Evolutionary conservation across 2,329 filamentous ascomycete species (phyloP), one percentile per base, ranked within the genome.

Genomic region (Monilinia aucupariae): DNA sequence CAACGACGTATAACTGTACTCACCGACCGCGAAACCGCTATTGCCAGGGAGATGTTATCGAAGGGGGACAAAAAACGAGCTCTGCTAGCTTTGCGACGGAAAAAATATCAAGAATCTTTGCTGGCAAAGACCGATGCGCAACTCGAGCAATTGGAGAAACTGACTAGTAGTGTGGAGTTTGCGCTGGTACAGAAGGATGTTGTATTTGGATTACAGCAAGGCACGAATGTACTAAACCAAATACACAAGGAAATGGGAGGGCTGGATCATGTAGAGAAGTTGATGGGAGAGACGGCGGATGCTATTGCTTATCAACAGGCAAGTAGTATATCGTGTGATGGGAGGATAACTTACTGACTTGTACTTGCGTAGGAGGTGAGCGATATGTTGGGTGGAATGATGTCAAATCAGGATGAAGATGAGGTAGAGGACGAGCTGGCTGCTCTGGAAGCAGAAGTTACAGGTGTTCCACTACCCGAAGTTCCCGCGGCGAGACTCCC

Each of bases 221-320:
- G 93, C 48, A 97, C 92, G 0, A 84, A 83, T 66, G 94, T 97
- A 43, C 80, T 99, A 65, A 87, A 90, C 74, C 89, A 94, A 75
- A 97, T 99, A 64, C 89, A 97, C 75, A 85, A 84, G 71, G 93
- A 99, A 79, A 97, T 99, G 90, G 93, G 93, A 64, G 93, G 94
- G 2, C 80, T 99, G 66, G 92, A 96, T 71, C 87, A 89, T 67
- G 92, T 97, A 58, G 94, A 97, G 82, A 93, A 94, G 81, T 80
- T 99, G 70, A 90, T 97, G 87, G 92, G 90, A 30, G 92, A 97
- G 76, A 91, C 85, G 51, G 91, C 90, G 43, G 94, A 97, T 71
- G 93, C 92, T 9, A 85, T 91, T 70, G 91, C 91, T 37, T 97
- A 97, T 77, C 93, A 97, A 75, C 83, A 89, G 81, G 91, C 92